Conservation (phyloP, 352 stramenopile species). For the Globisporangium viniferum region DNA sequence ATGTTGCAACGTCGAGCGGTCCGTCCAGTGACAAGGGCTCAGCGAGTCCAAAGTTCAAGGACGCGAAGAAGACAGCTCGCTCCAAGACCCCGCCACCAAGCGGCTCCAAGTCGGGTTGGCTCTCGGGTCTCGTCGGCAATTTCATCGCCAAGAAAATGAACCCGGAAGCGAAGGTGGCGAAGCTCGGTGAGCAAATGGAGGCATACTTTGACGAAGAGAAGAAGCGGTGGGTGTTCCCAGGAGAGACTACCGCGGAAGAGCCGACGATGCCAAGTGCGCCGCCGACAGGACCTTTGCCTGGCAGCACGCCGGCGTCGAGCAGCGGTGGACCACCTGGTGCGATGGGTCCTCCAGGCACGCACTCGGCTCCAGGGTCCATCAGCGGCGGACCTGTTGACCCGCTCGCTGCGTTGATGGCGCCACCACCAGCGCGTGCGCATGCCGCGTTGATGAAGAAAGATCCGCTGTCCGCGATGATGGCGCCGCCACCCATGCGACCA, state of each 20-base stretch:
- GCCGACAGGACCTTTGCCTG: slow-evolving; percentile 57
- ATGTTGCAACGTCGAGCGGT: slow-evolving; percentile 17
- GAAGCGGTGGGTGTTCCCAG: slow-evolving; percentile 88
- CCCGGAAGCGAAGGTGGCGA: slow-evolving; percentile 77
- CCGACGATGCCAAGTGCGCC: slow-evolving; percentile 60
- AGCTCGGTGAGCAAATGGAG: slow-evolving; percentile 75
- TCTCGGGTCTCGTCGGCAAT: slow-evolving; percentile 38
- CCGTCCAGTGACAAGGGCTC: slow-evolving; percentile 74
- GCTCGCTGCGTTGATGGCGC: slow-evolving; percentile 80
- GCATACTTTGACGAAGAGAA: slow-evolving; percentile 80
- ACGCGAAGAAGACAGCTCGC: slow-evolving; percentile 49
- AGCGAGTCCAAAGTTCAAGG: slow-evolving; percentile 63
- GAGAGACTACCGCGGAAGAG: slow-evolving; percentile 66
- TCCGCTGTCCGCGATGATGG: slow-evolving; percentile 84
- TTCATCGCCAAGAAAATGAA: slow-evolving; percentile 81
- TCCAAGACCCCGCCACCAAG: slow-evolving; percentile 83
- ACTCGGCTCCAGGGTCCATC: slow-evolving; percentile 72
- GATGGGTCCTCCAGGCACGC: slow-evolving; percentile 37
- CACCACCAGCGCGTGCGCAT: slow-evolving; percentile 51
- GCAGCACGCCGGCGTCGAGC: slow-evolving; percentile 40
- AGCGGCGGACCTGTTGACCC: slow-evolving; percentile 47
- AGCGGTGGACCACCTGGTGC: slow-evolving; percentile 24
- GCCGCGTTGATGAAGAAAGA: slow-evolving; percentile 79
- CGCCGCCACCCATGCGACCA: slow-evolving; percentile 50
- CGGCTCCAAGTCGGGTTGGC: slow-evolving; percentile 58